Base-by-base conservation (phyloP, 345 rosid species). In the Gossypium ekmanianum region DNA sequence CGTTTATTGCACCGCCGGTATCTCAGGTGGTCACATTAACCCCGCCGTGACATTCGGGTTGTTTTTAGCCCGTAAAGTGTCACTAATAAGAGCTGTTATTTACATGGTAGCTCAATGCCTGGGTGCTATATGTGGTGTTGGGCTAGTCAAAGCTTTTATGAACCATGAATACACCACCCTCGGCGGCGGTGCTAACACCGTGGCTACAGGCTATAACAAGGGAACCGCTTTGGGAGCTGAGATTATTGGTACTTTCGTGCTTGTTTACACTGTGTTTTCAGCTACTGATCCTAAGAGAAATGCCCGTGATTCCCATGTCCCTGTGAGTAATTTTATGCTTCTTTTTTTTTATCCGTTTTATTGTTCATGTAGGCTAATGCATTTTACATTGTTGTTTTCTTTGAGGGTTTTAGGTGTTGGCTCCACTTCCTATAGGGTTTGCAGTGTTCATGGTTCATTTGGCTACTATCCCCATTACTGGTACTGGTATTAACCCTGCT, bases 261-360 rank as follows among this genome's bases (percentile, higher is more conserved):
- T 74, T 64, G 71, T 74, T 61, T 74, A 74, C 77, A 74, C 77
- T 12, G 63, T 61, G 11, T 74, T 74, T 52, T 74, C 97, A 18
- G 96, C 97, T 58, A 91, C 96, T 63, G 96, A 92, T 83, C 97
- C 97, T 14, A 92, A 92, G 82, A 87, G 97, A 61, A 89, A 80
- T 67, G 96, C 97, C 1, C 94, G 96, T 64, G 97, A 92, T 84
- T 92, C 97, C 13, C 96, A 92, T 57, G 83, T 92, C 61, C 62
- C 62, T 11, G 62, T 91, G 34, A 7, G 61, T 27, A 48, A 52
- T 59, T 69, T 26, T 11, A 8, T 45, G 88, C 89, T 91, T 80
- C 89, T 88, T 1, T 84, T 87, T 87, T 4, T 91, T 91, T 11
- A 85, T 89, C 73, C 91, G 93, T 71, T 89, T 89, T 48, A 88